Evolutionary conservation across 169 alveolate species (phyloP).

Genomic region (Miamiensis avidus): DNA sequence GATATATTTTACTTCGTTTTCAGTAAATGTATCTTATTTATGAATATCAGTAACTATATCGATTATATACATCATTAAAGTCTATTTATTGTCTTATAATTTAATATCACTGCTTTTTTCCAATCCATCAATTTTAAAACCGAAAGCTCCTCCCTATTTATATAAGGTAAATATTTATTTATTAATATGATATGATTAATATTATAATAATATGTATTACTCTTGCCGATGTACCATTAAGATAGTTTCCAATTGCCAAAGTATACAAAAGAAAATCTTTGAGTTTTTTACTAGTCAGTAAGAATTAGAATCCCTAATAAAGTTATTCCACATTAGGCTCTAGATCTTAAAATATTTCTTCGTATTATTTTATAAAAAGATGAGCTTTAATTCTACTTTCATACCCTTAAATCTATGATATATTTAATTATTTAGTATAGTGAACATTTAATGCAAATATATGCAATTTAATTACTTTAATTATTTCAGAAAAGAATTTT

Average conservation of each 20-base stretch:
- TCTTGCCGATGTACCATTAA: neutral
- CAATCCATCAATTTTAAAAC: neutral
- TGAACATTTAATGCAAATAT: no score
- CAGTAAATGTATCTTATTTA: neutral
- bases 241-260: neutral
- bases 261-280: neutral
- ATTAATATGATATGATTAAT: no score
- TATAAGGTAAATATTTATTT: no score
- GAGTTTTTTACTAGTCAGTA: neutral
- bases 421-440: no score
- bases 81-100: neutral
- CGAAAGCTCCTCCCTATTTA: neutral
- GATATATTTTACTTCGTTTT: neutral
- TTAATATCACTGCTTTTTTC: neutral
- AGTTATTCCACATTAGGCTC: neutral
- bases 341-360: neutral
- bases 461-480: neutral
- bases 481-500: neutral
- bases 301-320: neutral
- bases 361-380: neutral
- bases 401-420: neutral
- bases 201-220: neutral
- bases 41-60: neutral
- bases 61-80: neutral
- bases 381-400: neutral